Evolutionary conservation across 108 stramenopile genomes (phyloP), one percentile per base, ranked within the genome.

Genomic region (Poteriospumella lacustris): DNA sequence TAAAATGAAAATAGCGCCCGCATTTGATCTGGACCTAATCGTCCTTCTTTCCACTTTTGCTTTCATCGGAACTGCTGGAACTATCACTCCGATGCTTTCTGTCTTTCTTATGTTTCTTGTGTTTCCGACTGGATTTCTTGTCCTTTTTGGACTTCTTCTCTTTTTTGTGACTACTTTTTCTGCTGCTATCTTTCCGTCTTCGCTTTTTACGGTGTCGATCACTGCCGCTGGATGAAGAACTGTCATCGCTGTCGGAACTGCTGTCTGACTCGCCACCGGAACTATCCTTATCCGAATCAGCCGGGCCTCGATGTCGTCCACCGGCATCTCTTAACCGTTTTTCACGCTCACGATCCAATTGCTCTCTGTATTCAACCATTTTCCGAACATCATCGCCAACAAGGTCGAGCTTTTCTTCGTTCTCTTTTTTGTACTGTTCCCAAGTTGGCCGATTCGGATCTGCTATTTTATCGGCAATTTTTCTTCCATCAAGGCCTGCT

Each of bases 351-450:
- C 86, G 82, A 81, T 97, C 96, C 34, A 97, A 82, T 83, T 97
- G 82, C 43, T 86, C 81, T 29, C 96, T 84, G 83, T 97, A 97
- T 44, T 88, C 92, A 72, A 92, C 89, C 96, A 97, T 97, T 73
- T 95, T 92, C 79, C 89, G 89, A 36, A 87, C 83, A 72, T 97
- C 93, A 29, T 88, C 69, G 0, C 94, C 93, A 0, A 85, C 87
- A 44, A 96, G 59, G 62, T 97, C 88, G 19, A 97, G 87, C 75
- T 94, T 92, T 77, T 96, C 96, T 40, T 93, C 89, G 75, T 97
- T 97, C 78, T 93, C 94, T 80, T 95, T 94, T 79, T 96, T 94
- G 83, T 95, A 97, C 60, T 94, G 91, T 72, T 97, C 96, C 96
- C 96, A 97, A 1, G 94, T 94, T 3, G 94, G 93, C 28, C 96